Conservation (phyloP, 78 protist species). For the Dictyostelium intermedium region DNA sequence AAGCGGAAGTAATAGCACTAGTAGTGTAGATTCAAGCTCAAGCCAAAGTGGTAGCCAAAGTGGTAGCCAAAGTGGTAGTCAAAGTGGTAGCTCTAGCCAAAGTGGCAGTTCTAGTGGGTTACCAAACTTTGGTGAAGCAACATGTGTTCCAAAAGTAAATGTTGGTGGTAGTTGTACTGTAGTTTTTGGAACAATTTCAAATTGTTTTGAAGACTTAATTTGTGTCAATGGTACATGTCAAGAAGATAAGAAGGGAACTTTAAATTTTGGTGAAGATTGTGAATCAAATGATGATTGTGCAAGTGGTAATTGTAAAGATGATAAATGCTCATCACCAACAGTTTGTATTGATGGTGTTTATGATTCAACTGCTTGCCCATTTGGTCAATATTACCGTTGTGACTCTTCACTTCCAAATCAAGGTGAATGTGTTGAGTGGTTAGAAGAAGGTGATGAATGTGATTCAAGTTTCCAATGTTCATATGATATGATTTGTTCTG, state of each 20-base stretch:
- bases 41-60: neutral
- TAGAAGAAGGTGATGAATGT: constrained; percentile 8
- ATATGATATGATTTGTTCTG: constrained; percentile 14
- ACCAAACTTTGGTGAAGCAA: neutral
- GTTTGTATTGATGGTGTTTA: neutral
- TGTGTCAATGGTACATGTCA: constrained; percentile 6
- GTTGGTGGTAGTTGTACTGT: neutral
- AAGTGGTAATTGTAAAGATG: neutral
- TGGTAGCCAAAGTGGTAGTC: neutral
- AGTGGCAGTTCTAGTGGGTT: neutral
- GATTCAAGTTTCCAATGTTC: constrained; percentile 7
- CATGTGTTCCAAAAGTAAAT: constrained; percentile 2
- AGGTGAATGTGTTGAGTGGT: constrained; percentile 14
- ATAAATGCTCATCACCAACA: neutral
- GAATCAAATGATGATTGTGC: neutral
- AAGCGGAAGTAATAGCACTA: neutral
- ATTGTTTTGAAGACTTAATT: neutral
- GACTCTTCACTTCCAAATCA: neutral
- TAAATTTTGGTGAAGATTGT: neutral
- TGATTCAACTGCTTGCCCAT: neutral
- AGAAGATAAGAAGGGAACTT: neutral
- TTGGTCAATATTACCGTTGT: constrained; percentile 4
- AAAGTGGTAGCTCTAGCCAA: neutral
- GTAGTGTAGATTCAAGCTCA: neutral
- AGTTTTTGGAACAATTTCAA: neutral